A percentile compares a stretch with the other conserved stretches of the same genome.
These are phyloP conservation scores for Xylariaceae sp. DNA, from an alignment of 2,329 filamentous ascomycete species.

Conservation along the genomic window DNA sequence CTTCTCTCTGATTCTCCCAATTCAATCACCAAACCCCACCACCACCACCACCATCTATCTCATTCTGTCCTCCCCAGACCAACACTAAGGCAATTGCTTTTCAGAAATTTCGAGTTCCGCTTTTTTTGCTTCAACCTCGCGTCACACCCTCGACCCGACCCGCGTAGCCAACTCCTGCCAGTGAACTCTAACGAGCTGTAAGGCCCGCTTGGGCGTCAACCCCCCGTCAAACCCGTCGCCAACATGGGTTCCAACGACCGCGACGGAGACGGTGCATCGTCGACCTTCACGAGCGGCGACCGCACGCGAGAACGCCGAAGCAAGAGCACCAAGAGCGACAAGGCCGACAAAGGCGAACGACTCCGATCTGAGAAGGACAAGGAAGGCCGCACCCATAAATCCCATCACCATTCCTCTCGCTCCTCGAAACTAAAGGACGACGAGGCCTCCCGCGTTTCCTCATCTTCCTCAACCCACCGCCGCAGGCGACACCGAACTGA, in stretches of 20 bases:
- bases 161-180: constrained; percentile 13
- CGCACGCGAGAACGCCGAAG: constrained; percentile 23
- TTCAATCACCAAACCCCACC: not conserved
- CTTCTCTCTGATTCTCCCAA: constrained; percentile 1
- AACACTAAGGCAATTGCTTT: too few relatives aligned
- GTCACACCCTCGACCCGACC: constrained; percentile 10
- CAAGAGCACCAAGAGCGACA: constrained; percentile 21
- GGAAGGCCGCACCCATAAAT: constrained; percentile 22
- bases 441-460: constrained; percentile 25
- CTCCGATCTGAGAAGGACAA: constrained; percentile 12
- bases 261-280: constrained; percentile 17
- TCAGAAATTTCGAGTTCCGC: too few relatives aligned
- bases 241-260: constrained; percentile 28
- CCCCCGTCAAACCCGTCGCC: too few relatives aligned
- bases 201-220: constrained; percentile 31
- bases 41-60: not conserved
- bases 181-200: constrained; percentile 19
- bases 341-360: constrained; percentile 7
- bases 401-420: constrained; percentile 27
- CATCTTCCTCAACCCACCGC: constrained; percentile 12
- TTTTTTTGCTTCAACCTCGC: not conserved
- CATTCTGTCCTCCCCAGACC: not conserved
- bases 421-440: constrained; percentile 28
- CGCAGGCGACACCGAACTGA: constrained; percentile 31
- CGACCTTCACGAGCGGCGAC: constrained; percentile 13